Evolutionary conservation across 345 rosid species (phyloP), one percentile per base, ranked within the genome.

Genomic region (Syzygium aromaticum): DNA sequence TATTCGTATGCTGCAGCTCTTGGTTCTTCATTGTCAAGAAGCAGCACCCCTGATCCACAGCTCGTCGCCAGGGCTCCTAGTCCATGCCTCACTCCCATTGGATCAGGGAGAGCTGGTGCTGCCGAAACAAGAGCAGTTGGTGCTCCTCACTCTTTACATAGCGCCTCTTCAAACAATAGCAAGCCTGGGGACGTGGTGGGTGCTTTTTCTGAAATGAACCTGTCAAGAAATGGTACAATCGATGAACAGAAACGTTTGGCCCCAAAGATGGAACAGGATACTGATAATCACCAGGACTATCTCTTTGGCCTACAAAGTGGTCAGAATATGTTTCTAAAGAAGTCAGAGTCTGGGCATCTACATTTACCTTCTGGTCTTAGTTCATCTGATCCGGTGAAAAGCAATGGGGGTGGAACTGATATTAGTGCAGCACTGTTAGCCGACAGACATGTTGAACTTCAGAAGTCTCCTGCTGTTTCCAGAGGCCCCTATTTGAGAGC

Each of bases 41-140:
- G 94, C 85, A 94, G 93, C 46, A 97, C 99, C 57, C 99, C 99
- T 86, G 99, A 97, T 91, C 95, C 96, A 5, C 98, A 95, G 89
- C 92, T 90, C 86, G 87, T 93, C 77, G 97, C 91, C 59, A 93
- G 98, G 92, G 95, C 93, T 67, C 99, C 98, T 83, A 97, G 99
- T 90, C 99, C 98, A 77, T 93, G 98, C 88, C 93, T 91, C 17
- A 93, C 96, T 17, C 98, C 98, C 46, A 96, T 97, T 88, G 99
- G 98, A 28, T 93, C 93, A 30, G 98, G 95, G 6, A 93, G 99
- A 91, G 89, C 87, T 57, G 89, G 88, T 40, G 77, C 93, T 46
- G 87, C 92, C 4, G 98, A 95, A 56, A 97, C 95, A 92, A 93
- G 97, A 92, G 91, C 86, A 88, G 63, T 90, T 54, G 85, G 85